phyloP scores from a whole-genome alignment of 2,329 filamentous ascomycete genomes.

The Penicillium sp. region DNA sequence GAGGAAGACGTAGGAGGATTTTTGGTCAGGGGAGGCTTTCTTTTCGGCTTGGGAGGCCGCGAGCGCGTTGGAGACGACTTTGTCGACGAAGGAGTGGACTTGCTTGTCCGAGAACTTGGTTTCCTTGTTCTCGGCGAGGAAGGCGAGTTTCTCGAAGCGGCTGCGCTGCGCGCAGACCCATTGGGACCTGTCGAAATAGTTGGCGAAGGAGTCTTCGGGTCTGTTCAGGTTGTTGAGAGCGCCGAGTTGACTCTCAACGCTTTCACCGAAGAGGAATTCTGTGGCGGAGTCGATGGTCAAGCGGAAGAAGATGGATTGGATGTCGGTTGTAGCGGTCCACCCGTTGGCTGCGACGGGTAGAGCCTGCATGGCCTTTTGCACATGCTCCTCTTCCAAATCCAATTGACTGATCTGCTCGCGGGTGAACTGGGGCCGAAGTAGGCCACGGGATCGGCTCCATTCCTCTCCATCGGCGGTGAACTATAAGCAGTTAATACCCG shows the following conservation, averaged over 20 bases:
- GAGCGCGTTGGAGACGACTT: conserved; percentile 46
- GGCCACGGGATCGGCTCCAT: conserved; percentile 77
- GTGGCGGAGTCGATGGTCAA: conserved; percentile 82
- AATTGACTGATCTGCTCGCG: conserved; percentile 81
- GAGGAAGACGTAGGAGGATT: conserved; percentile 50
- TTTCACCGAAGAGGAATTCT: conserved; percentile 79
- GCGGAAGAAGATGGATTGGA: conserved; percentile 78
- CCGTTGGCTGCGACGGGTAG: conserved; percentile 58
- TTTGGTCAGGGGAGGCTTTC: conserved; percentile 30
- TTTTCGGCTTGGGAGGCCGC: conserved; percentile 24
- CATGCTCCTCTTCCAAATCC: conserved; percentile 75
- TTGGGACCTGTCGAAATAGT: conserved; percentile 38
- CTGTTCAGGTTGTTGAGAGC: conserved; percentile 45
- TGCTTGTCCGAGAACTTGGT: conserved; percentile 37
- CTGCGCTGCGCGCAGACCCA: conserved; percentile 30
- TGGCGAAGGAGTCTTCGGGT: conserved; percentile 49
- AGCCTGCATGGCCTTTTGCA: conserved; percentile 69
- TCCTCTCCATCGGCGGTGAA: conserved; percentile 69
- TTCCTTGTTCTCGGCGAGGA: conserved; percentile 32
- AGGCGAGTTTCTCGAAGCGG: conserved; percentile 29
- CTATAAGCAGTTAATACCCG: conserved; percentile 17
- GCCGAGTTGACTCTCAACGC: conserved; percentile 58
- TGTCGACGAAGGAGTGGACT: conserved; percentile 47
- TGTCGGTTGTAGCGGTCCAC: conserved; percentile 59
- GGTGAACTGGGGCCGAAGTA: conserved; percentile 84